Percentiles rank a stretch among this genome's conserved stretches.
Conservation (phyloP, 768 basidiomycete genomes). For the Pisolithus albus region DNA sequence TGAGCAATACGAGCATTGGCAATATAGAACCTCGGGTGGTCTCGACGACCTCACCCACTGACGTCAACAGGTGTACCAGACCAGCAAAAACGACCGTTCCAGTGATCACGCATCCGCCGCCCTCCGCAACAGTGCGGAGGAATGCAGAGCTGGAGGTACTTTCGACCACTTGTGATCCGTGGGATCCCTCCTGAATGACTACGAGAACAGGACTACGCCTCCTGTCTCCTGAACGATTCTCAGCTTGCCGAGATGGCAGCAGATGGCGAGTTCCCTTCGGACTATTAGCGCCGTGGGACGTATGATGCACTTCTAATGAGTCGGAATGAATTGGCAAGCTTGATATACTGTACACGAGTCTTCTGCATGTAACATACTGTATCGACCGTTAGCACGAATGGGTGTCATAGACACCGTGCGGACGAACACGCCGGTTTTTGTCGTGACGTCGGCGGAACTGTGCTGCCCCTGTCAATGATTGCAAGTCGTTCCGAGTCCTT, state of each 20-base stretch:
- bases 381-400: too few species aligned
- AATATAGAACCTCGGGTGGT: neutral
- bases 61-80: neutral
- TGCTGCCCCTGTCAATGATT: too few species aligned
- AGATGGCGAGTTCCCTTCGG: slow-evolving; percentile 23
- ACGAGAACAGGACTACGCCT: slow-evolving; percentile 24
- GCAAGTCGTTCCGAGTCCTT: too few species aligned
- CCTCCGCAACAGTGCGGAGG: neutral
- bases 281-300: slow-evolving; percentile 12
- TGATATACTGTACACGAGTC: too few species aligned
- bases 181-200: neutral
- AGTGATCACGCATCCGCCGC: neutral
- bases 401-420: too few species aligned
- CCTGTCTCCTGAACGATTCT: slow-evolving; percentile 31
- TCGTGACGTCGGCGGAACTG: too few species aligned
- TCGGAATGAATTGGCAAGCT: too few species aligned
- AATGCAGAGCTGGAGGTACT: slow-evolving; percentile 20
- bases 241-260: slow-evolving; percentile 29
- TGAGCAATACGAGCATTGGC: slow-evolving; percentile 5
- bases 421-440: too few species aligned
- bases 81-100: neutral
- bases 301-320: too few species aligned
- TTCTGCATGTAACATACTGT: too few species aligned
- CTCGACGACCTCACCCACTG: too few species aligned
- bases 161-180: neutral